phyloP scores from a whole-genome alignment of 2,329 filamentous ascomycete genomes.

The Chaetomiaceae sp. region DNA sequence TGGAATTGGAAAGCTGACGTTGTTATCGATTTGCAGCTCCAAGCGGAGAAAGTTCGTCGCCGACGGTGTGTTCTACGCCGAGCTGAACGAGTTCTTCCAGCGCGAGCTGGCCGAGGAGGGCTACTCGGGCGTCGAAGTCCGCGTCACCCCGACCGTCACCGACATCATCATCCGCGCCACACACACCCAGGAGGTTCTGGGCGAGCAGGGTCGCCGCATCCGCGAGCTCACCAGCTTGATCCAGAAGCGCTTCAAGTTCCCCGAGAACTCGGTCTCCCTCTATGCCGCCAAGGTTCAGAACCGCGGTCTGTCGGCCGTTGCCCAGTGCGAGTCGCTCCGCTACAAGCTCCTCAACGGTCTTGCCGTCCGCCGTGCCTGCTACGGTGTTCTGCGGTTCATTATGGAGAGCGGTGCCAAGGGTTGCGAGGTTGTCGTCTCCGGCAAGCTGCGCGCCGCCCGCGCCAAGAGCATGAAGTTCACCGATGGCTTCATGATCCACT shows the following conservation, averaged over 20 bases:
- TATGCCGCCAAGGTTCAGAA: slow-evolving; percentile 99
- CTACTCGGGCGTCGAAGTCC: slow-evolving; percentile 99
- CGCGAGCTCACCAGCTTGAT: slow-evolving; percentile 99
- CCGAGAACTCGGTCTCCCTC: slow-evolving; percentile 99
- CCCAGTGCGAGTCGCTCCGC: slow-evolving; percentile 99
- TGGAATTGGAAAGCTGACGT: slow-evolving; percentile 11
- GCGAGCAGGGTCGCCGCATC: slow-evolving; percentile 99
- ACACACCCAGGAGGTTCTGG: slow-evolving; percentile 99
- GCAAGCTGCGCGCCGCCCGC: slow-evolving; percentile 97
- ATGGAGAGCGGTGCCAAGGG: slow-evolving; percentile 99
- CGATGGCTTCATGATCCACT: slow-evolving; percentile 99
- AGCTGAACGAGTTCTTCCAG: slow-evolving; percentile 99
- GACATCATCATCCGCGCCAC: slow-evolving; percentile 99
- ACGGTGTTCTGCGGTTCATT: slow-evolving; percentile 99
- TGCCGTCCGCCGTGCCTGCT: slow-evolving; percentile 96
- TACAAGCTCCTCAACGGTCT: slow-evolving; percentile 99
- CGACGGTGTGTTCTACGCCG: slow-evolving; percentile 99
- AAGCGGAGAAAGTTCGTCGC: slow-evolving; percentile 93
- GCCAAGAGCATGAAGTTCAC: slow-evolving; percentile 99
- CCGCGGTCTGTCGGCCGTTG: slow-evolving; percentile 98
- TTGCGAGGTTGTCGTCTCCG: slow-evolving; percentile 98
- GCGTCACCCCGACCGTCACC: slow-evolving; percentile 98
- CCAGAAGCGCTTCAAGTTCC: slow-evolving; percentile 99
- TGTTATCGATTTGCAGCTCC: slow-evolving; percentile 51
- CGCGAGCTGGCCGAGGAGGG: slow-evolving; percentile 99